Base-by-base conservation (phyloP, 352 stramenopile genomes). In the Achlya hypogyna region DNA sequence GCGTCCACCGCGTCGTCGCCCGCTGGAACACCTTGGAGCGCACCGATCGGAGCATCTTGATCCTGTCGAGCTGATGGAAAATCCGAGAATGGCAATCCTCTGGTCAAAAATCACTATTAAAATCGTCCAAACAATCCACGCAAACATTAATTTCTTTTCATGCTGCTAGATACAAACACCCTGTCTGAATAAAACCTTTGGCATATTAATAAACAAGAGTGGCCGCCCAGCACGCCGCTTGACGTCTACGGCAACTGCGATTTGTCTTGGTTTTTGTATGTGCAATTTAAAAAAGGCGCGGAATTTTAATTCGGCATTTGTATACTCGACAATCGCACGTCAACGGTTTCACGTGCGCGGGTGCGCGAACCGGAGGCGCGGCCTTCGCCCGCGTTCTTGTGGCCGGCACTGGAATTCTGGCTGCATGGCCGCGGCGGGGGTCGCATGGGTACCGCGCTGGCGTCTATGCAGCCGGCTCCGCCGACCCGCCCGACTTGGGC, bases 21-120 rank as follows among this genome's bases (percentile, higher is more conserved):
- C 60, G 60, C 18, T 34, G 40, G 42, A 51, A 5, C 28, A 67
- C 20, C 20, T 59, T 67, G 27, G 60, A 67, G 14, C 35, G 34
- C 23, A 53, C 10, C 20, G 45, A 20, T 16, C 60, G 60, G 16
- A 54, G 60, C 40, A 67, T 42, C 31, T 58, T 54, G 22, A n/a
- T 56, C 1, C 58, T 54, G 6, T 6, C 16, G 34, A 42, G 34
- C 49, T 3, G 5, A 20, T 4, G 25, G 5, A 14, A 67, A 58
- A 56, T 67, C 5, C 14, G 25, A 53, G 42, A 67, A 52, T 67
- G 23, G 49, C 49, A 34, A 28, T 16, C 14, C 29, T 54, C 23
- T 34, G 49, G 23, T 54, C 18, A 49, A 49, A 49, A 20, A 49
- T 49, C 42, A 18, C 18, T 49, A 20, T 20, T 49, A 49, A 49